Conservation (phyloP, 805 yeast species). For the Pichia eremophila region DNA sequence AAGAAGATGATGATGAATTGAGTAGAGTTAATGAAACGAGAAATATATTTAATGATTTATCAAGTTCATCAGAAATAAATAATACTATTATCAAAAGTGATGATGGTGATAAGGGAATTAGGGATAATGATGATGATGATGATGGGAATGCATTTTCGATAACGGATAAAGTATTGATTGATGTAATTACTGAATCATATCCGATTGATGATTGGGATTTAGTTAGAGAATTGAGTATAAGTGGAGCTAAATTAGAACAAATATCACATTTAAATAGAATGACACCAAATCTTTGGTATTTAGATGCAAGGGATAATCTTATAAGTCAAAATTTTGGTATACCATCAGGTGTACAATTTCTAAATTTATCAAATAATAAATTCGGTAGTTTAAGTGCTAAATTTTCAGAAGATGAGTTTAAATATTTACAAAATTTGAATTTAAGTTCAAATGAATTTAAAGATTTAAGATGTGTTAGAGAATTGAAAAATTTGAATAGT, state of each 20-base stretch:
- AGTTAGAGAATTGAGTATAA: conserved; percentile 29
- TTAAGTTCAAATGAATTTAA: conserved; percentile 30
- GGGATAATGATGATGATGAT: background rate
- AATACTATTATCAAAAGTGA: background rate
- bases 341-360: conserved; percentile 30
- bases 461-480: conserved; percentile 28
- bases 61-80: background rate
- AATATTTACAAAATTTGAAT: conserved; percentile 34
- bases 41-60: background rate
- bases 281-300: conserved; percentile 32
- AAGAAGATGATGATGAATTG: conserved; percentile 21
- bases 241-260: conserved; percentile 28
- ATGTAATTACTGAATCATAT: conserved; percentile 35
- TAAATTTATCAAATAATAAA: conserved; percentile 31
- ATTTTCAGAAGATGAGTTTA: conserved; percentile 25
- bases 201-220: conserved; percentile 36
- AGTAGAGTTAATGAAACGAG: background rate
- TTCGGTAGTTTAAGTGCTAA: conserved; percentile 32
- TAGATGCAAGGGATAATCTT: conserved; percentile 35
- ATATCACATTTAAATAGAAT: conserved; percentile 35
- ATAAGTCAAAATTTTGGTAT: conserved; percentile 37
- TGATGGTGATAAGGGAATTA: background rate
- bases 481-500: conserved; percentile 34
- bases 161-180: conserved; percentile 33
- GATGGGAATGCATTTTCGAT: conserved; percentile 39